phyloP scores from a whole-genome alignment of 306 rosid species.

The Prunus padus region DNA sequence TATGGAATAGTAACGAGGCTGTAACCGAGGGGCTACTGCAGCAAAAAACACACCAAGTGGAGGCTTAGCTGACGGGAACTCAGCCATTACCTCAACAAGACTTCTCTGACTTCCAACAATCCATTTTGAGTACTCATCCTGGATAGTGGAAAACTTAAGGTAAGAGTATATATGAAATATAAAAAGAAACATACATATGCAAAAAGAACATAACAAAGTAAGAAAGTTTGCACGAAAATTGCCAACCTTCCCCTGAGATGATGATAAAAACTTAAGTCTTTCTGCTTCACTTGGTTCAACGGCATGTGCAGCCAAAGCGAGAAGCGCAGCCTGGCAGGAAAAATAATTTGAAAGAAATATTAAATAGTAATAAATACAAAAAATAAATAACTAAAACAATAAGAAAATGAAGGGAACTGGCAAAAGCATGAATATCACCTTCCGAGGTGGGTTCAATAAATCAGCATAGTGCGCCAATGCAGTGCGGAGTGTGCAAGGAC shows the following conservation, averaged over 20 bases:
- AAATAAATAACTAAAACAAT: slow-evolving; percentile 1
- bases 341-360: slow-evolving; percentile 13
- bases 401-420: slow-evolving; percentile 11
- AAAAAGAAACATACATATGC: not conserved
- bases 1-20: slow-evolving; percentile 93
- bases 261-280: slow-evolving; percentile 70
- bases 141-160: slow-evolving; percentile 9
- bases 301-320: slow-evolving; percentile 87
- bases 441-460: slow-evolving; percentile 82
- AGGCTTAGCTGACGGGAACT: slow-evolving; percentile 87
- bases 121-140: slow-evolving; percentile 98
- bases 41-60: slow-evolving; percentile 98
- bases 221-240: slow-evolving; percentile 1
- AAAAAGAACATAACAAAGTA: slow-evolving; percentile 3
- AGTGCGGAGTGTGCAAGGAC: slow-evolving; percentile 69
- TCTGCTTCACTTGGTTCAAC: slow-evolving; percentile 77
- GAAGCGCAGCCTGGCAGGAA: slow-evolving; percentile 67
- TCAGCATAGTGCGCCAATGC: slow-evolving; percentile 85
- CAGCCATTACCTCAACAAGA: slow-evolving; percentile 91
- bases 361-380: not conserved
- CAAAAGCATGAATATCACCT: slow-evolving; percentile 43
- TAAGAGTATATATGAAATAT: slow-evolving; percentile 4
- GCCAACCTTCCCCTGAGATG: slow-evolving; percentile 87
- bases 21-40: slow-evolving; percentile 83
- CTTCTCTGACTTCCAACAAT: slow-evolving; percentile 86